Conservation (phyloP, 257 asterid species). For the Echites panduratus region DNA sequence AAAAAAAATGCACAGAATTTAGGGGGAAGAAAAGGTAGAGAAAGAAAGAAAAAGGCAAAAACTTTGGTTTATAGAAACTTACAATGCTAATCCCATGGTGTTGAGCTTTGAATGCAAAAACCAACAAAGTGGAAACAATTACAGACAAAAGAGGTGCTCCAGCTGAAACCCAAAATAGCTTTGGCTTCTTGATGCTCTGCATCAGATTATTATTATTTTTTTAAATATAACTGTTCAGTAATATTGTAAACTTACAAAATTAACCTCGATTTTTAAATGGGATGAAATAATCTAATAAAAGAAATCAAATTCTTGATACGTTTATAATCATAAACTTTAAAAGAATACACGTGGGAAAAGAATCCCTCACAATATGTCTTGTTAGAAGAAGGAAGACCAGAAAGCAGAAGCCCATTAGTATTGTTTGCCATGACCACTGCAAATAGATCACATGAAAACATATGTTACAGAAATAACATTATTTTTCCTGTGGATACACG, state of each 20-base stretch:
- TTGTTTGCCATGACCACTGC: constrained; percentile 99
- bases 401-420: constrained; percentile 82
- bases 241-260: not conserved
- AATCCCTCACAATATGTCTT: constrained; percentile 61
- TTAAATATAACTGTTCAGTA: not conserved
- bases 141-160: constrained; percentile 84
- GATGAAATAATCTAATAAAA: too few species aligned
- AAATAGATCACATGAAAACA: constrained; percentile 19
- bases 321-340: too few species aligned
- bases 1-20: not conserved
- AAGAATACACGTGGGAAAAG: not conserved
- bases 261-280: too few species aligned
- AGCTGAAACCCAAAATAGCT: constrained; percentile 89
- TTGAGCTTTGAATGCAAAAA: constrained; percentile 63
- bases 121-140: constrained; percentile 59
- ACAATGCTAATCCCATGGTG: constrained; percentile 77
- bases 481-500: not conserved
- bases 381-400: constrained; percentile 58
- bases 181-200: constrained; percentile 78
- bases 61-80: constrained; percentile 16
- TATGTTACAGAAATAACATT: not conserved
- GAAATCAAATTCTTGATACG: too few species aligned
- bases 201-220: not conserved
- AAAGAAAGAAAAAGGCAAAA: too few species aligned
- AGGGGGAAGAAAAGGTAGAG: too few species aligned